Base-by-base conservation (phyloP, 2,329 filamentous ascomycete species). In the Onygenales sp. region DNA sequence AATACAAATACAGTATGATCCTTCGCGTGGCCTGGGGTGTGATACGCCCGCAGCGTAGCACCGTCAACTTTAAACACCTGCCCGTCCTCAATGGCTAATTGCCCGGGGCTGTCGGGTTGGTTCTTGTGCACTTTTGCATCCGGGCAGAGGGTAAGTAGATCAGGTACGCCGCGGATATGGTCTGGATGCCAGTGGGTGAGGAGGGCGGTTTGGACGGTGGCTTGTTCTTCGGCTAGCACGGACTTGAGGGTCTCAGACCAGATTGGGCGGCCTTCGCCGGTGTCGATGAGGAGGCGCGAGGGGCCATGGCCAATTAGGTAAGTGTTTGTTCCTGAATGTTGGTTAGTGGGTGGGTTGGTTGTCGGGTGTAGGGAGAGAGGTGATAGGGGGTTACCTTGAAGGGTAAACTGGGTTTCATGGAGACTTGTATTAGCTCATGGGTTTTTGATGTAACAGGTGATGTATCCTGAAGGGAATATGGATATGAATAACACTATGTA, bases 141-240 rank as follows among this genome's bases (percentile, higher is more conserved):
- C 0, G 87, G 85, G n/a, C 77, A 87, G 27, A 85, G 65, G 9
- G 72, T 69, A 13, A 84, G 73, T 0, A 96, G 74, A 61, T 94
- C 83, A 2, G 73, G 66, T 27, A 96, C 79, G 7, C 93, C 93
- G 31, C 84, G 81, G 7, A 84, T 79, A 65, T 98, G 93, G 65
- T 98, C 93, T 42, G 75, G 80, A 66, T 98, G 93, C 90, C 91
- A 95, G 69, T 98, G 93, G 0, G 91, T 94, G 46, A 98, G 76
- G 27, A 98, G 75, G 0, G 84, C 83, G 13, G 77, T 74, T n/a
- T 81, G 75, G 31, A 97, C 75, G 0, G 75, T 79, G 17, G 85
- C 85, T 17, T 83, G 78, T 66, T 95, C 87, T 31, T 81, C 71
- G 7, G 75, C 68, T 2, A 97, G 77, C 0, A 85, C 81, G 5